Base-by-base conservation (phyloP, 192 early-diverging fungal species). In the Dissophora ornata region DNA sequence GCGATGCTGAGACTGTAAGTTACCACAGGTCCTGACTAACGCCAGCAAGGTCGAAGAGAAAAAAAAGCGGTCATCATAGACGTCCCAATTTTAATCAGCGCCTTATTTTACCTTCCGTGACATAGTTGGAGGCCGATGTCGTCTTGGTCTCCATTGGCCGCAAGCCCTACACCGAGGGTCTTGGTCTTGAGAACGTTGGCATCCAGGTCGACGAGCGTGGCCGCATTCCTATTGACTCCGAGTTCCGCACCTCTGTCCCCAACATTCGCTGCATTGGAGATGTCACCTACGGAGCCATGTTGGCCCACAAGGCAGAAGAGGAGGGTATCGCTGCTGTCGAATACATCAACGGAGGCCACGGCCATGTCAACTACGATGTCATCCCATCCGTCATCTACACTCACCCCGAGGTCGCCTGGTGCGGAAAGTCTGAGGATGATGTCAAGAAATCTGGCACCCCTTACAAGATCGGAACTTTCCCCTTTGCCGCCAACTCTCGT, bases 281-380 rank as follows among this genome's bases (percentile, higher is more conserved):
- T 83, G 97, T 91, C 44, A 97, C 96, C 61, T 88, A 91, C 58
- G 97, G 97, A 60, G 92, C 95, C 53, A 99, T 99, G 97, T 89
- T 99, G 79, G 97, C 97, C 21, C 97, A 99, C 93, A 99, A 99
- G 88, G 96, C 97, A 47, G 97, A 99, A 83, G 97, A 99, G 83
- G 97, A 99, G 81, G 96, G 96, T 79, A 97, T 99, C 81, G 97
- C 97, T 30, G 95, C 91, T 59, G 94, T 92, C 62, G 97, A 99
- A 82, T 89, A 93, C 85, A 93, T 99, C 57, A 88, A 88, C 57
- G 86, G 86, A 55, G 95, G 95, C 52, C 90, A 97, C 75, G 97
- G 97, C 47, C 95, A 98, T 80, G 97, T 99, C 85, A 98, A 99
- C 93, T 99, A 99, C 83, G 88, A 94, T 80, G 95, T 90, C 34